phyloP scores from a whole-genome alignment of 1,284 basidiomycete species.

The Cutaneotrichosporon dermatis region DNA sequence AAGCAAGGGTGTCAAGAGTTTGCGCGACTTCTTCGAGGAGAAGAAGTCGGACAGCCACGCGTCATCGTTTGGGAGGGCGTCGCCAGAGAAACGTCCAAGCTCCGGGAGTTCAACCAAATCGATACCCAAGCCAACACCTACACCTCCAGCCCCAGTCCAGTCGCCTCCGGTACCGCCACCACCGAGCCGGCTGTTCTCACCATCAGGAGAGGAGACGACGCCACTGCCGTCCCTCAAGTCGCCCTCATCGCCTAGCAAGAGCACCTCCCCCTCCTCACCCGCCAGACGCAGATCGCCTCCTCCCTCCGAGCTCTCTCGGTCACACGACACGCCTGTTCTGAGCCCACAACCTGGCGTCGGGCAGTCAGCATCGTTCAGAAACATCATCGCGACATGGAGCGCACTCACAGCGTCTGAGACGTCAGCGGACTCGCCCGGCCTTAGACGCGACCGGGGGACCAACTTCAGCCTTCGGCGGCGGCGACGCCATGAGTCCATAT shows the following conservation, averaged over 20 bases:
- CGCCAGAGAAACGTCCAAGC: neutral
- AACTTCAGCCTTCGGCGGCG: slow-evolving; percentile 62
- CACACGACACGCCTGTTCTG: slow-evolving; percentile 28
- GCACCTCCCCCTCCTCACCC: neutral
- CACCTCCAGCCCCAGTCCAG: neutral
- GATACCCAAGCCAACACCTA: neutral
- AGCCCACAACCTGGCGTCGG: slow-evolving; percentile 14
- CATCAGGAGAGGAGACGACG: neutral
- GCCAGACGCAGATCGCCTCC: too few species aligned
- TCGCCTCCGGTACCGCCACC: slow-evolving; percentile 1
- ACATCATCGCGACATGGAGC: slow-evolving; percentile 69
- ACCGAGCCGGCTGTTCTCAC: slow-evolving; percentile 2
- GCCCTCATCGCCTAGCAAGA: neutral
- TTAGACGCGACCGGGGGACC: slow-evolving; percentile 42
- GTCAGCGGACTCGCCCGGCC: neutral
- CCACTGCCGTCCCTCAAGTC: neutral
- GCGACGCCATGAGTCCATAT: slow-evolving; percentile 50
- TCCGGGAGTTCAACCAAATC: neutral
- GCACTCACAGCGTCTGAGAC: slow-evolving; percentile 14
- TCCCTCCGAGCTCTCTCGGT: too few species aligned
- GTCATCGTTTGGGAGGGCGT: neutral
- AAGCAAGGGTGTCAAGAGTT: slow-evolving; percentile 3
- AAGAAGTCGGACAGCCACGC: slow-evolving; percentile 1
- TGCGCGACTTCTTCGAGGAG: slow-evolving; percentile 27
- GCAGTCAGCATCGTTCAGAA: slow-evolving; percentile 54